phyloP scores from a whole-genome alignment of 371 early-diverging fungal species.

The Phascolomyces articulosus region DNA sequence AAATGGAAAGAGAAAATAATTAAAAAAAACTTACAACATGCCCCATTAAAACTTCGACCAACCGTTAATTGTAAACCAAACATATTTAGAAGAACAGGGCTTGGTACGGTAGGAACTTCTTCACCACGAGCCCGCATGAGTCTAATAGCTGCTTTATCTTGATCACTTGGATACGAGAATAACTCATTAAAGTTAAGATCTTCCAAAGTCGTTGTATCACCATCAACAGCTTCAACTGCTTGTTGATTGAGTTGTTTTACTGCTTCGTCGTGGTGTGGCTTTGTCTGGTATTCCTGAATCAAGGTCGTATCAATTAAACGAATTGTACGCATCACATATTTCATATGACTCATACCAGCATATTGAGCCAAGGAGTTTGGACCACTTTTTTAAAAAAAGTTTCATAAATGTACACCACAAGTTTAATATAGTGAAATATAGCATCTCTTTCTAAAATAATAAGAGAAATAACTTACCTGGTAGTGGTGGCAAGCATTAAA shows the following conservation, averaged over 20 bases:
- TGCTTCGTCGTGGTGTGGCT: neutral
- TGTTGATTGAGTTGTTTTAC: neutral
- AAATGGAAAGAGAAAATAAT: neutral
- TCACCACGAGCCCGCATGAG: neutral
- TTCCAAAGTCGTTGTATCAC: neutral
- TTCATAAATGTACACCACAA: no score
- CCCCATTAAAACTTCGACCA: slow-evolving; percentile 56
- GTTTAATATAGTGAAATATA: neutral
- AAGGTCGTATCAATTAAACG: slow-evolving; percentile 43
- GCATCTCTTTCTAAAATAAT: neutral
- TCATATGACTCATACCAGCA: slow-evolving; percentile 19
- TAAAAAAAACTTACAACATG: slow-evolving; percentile 59
- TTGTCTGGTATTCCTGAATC: neutral
- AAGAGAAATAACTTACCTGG: neutral
- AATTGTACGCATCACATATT: slow-evolving; percentile 54
- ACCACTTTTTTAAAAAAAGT: slow-evolving; percentile 1
- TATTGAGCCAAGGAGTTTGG: slow-evolving; percentile 33
- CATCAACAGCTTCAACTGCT: neutral
- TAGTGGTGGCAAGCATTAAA: slow-evolving; percentile 17
- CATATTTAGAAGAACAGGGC: slow-evolving; percentile 44
- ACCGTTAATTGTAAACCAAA: slow-evolving; percentile 66
- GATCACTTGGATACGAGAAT: neutral
- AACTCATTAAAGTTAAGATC: neutral
- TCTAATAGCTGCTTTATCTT: neutral
- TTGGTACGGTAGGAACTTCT: slow-evolving; percentile 6